These are phyloP conservation scores for Aspergillus bridgeri DNA, from an alignment of 495 filamentous ascomycete genomes.

Conservation along the genomic window DNA sequence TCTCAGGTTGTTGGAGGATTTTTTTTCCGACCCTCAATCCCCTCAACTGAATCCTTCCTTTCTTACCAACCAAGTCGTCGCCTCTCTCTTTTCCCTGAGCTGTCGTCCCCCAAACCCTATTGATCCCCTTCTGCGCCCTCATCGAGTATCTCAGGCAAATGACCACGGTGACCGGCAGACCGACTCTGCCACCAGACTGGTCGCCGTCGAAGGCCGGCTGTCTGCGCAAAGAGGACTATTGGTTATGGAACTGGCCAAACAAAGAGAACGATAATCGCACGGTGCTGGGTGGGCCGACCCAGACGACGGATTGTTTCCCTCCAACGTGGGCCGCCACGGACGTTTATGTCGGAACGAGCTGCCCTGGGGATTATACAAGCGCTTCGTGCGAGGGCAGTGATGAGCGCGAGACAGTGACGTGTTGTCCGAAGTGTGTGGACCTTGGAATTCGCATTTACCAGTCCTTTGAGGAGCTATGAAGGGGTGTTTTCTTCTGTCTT, in stretches of 20 bases:
- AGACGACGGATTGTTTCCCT: slow-evolving; percentile 23
- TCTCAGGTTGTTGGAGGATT: too few species aligned
- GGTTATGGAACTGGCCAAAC: slow-evolving; percentile 20
- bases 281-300: slow-evolving; percentile 27
- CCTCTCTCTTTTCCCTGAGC: not conserved
- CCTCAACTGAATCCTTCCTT: too few species aligned
- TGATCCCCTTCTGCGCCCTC: not conserved
- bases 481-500: too few species aligned
- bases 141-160: not conserved
- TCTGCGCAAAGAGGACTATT: slow-evolving; percentile 19
- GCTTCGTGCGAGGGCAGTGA: not conserved
- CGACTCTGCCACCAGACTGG: not conserved
- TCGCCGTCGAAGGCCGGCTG: slow-evolving; percentile 17
- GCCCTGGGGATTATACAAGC: slow-evolving; percentile 23
- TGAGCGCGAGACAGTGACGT: slow-evolving; percentile 11
- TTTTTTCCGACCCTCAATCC: too few species aligned
- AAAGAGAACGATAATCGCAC: slow-evolving; percentile 13
- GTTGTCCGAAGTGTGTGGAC: slow-evolving; percentile 23
- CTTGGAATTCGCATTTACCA: too few species aligned
- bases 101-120: not conserved
- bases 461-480: too few species aligned
- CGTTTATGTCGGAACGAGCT: slow-evolving; percentile 20
- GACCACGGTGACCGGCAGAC: not conserved
- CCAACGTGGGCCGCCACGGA: slow-evolving; percentile 17
- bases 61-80: too few species aligned